Evolutionary conservation across 805 yeast genomes (phyloP).

Genomic region (Yarrowia sp.): DNA sequence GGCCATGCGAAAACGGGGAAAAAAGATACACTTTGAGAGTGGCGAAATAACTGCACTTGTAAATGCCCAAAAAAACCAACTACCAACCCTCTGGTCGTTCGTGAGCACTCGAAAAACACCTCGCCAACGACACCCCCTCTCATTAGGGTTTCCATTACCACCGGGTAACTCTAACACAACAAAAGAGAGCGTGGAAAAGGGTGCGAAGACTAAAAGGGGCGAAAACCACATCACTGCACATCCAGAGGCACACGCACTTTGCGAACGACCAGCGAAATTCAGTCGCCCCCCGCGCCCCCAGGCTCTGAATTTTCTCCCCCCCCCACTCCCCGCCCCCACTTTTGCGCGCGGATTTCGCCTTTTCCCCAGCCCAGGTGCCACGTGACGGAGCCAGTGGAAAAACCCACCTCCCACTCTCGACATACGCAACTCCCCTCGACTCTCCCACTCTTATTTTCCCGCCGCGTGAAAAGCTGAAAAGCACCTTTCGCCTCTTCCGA

Average conservation of each 20-base stretch:
- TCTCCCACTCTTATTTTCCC: conserved; percentile 26
- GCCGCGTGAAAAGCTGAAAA: conserved; percentile 26
- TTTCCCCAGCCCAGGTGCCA: not conserved
- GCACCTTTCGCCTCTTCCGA: conserved; percentile 11
- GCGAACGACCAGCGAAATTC: conserved; percentile 18
- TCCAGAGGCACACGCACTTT: conserved; percentile 20
- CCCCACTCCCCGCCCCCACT: not conserved
- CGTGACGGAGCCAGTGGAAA: conserved; percentile 14
- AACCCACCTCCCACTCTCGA: conserved; percentile 17
- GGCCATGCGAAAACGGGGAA: too few relatives aligned
- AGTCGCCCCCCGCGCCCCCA: conserved; percentile 4
- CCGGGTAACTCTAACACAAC: conserved; percentile 27
- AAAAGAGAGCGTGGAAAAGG: conserved; percentile 22
- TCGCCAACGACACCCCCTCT: conserved; percentile 16
- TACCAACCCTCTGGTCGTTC: too few relatives aligned
- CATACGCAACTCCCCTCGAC: conserved; percentile 23
- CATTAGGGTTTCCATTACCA: conserved; percentile 21
- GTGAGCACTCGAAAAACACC: too few relatives aligned
- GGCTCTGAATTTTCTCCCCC: too few relatives aligned
- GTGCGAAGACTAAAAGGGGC: conserved; percentile 17
- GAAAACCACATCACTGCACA: conserved; percentile 22
- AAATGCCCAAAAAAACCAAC: too few relatives aligned
- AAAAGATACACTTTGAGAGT: too few relatives aligned
- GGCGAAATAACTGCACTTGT: too few relatives aligned
- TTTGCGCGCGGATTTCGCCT: not conserved